Base-by-base conservation (phyloP, 73 alveolate genomes). In the Symbiodinium pilosum region DNA sequence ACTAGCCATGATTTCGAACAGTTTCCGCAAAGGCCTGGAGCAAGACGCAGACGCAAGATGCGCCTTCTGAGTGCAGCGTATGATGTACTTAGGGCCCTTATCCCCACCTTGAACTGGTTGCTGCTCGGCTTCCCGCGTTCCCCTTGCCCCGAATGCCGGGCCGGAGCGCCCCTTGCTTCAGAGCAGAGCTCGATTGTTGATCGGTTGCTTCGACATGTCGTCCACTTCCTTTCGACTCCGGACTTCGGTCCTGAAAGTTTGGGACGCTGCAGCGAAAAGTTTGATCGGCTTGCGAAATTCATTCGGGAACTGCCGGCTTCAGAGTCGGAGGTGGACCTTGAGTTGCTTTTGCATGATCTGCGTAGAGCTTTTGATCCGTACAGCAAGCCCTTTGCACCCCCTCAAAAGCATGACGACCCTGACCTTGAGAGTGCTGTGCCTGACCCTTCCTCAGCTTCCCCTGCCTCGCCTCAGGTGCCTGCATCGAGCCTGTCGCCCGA, bases 271-370 rank as follows among this genome's bases (percentile, higher is more conserved):
- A 75, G 84, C 40, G 93, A 86, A 18, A 86, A 86, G 68, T 86
- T 86, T 5, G 93, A 86, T 56, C 2, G 43, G 59, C 39, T 86
- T 59, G 39, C 40, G 56, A 2, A 21, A 20, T 68, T 34, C 32
- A 51, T 73, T 52, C 52, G 32, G 93, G 93, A 86, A 86, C 93
- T 86, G 84, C 93, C 93, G 59, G 84, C 43, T 12, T 7, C 43
- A 1, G 38, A 26, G 2, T 64, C 59, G 93, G 93, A 86, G 34
- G 93, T 86, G 93, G 93, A 86, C 93, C 93, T 86, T 1, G 54
- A 8, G 3, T 3, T 3, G 6, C 73, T 56, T 8, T 56, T 56
- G 73, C 73, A 56, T 20, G 73, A 56, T 20, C n/a, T 56, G 26
- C 73, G n/a, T 20, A 3, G 73, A 8, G 3, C 34, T 32, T 16